Evolutionary conservation across 2,329 filamentous ascomycete species (phyloP).

Genomic region (Calonectria pauciramosa): DNA sequence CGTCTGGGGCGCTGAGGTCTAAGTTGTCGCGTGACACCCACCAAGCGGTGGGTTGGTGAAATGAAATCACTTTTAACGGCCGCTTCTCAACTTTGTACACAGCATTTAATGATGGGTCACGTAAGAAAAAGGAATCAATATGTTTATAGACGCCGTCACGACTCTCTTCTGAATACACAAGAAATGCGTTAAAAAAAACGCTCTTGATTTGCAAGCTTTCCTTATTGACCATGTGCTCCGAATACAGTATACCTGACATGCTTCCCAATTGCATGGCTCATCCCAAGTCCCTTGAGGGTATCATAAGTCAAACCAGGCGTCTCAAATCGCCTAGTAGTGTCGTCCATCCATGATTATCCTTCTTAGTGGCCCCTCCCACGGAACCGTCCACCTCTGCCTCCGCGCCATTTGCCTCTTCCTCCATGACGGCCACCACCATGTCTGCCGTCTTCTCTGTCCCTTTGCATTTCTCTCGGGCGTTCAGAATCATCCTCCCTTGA

Average conservation of each 20-base stretch:
- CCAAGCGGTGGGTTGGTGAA: constrained; percentile 34
- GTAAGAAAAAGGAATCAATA: constrained; percentile 41
- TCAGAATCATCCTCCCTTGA: constrained; percentile 55
- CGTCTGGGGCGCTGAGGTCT: constrained; percentile 56
- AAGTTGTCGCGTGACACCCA: constrained; percentile 61
- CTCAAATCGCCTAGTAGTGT: constrained; percentile 11
- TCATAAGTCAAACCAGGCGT: constrained; percentile 18
- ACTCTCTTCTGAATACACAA: constrained; percentile 41
- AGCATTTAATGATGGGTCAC: constrained; percentile 41
- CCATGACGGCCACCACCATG: constrained; percentile 51
- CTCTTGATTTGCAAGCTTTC: background rate
- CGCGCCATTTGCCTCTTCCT: constrained; percentile 56
- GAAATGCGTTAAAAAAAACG: constrained; percentile 28
- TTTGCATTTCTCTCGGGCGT: constrained; percentile 51
- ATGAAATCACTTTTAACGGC: constrained; percentile 29
- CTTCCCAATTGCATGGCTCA: constrained; percentile 7
- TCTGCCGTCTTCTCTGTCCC: constrained; percentile 50
- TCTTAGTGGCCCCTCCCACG: constrained; percentile 51
- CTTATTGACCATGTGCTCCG: background rate
- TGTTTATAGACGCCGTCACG: constrained; percentile 49
- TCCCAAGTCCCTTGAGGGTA: constrained; percentile 26
- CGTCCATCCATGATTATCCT: background rate
- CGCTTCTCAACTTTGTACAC: constrained; percentile 33
- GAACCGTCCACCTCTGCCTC: constrained; percentile 51
- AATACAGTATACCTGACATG: constrained; percentile 2